phyloP scores from a whole-genome alignment of 1,284 basidiomycete genomes.

The Neolentinus lepideus region DNA sequence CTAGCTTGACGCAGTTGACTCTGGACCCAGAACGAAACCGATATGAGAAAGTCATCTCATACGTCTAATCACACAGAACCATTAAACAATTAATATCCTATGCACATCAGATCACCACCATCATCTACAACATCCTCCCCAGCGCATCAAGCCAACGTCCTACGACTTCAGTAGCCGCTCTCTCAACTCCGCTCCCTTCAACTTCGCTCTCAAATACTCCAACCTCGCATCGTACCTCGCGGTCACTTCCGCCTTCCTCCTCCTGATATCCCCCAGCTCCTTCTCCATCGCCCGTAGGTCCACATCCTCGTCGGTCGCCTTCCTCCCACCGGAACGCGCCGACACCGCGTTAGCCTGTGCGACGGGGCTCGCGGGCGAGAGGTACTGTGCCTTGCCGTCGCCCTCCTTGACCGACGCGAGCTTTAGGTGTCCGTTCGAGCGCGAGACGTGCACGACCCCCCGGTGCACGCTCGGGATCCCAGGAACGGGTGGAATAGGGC shows the following conservation, averaged over 20 bases:
- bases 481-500: constrained; percentile 17
- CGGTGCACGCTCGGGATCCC: constrained; percentile 22
- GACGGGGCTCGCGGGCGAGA: constrained; percentile 3
- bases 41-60: too few species aligned
- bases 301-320: constrained; percentile 19
- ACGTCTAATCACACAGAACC: too few species aligned
- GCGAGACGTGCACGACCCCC: constrained; percentile 37
- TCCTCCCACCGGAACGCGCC: neutral
- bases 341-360: neutral
- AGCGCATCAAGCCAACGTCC: too few species aligned
- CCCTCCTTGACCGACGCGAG: constrained; percentile 45
- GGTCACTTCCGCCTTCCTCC: constrained; percentile 54
- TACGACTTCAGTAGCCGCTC: constrained; percentile 48
- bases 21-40: too few species aligned
- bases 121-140: neutral
- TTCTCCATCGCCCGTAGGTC: constrained; percentile 30
- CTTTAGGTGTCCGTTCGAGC: constrained; percentile 39
- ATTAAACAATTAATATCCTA: too few species aligned
- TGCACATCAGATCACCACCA: neutral
- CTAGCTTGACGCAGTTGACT: too few species aligned
- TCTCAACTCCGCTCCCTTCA: constrained; percentile 69
- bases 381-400: constrained; percentile 17
- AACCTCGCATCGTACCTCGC: constrained; percentile 58
- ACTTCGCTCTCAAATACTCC: constrained; percentile 60
- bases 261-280: constrained; percentile 57